Percentiles rank a stretch among this genome's conserved stretches.
Evolutionary conservation across 495 filamentous ascomycete genomes (phyloP).

Genomic region (Penicillium longicatenatum): DNA sequence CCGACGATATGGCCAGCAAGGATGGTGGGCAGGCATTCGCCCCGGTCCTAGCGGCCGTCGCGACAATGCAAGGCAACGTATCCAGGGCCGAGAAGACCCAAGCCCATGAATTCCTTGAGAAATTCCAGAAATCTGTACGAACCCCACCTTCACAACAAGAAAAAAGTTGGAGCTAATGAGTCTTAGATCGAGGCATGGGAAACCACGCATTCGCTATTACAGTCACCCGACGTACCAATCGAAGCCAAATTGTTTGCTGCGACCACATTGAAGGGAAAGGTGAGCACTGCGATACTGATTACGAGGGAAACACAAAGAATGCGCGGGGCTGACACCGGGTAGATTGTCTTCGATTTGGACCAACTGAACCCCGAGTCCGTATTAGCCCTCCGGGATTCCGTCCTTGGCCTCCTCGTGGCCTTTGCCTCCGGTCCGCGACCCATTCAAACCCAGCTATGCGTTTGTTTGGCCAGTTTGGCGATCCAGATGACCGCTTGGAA

Average conservation of each 20-base stretch:
- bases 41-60: slow-evolving; percentile 82
- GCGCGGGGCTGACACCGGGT: slow-evolving; percentile 29
- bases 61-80: slow-evolving; percentile 85
- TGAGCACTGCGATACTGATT: slow-evolving; percentile 39
- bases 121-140: slow-evolving; percentile 97
- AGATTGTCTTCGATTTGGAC: slow-evolving; percentile 83
- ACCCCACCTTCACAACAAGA: background rate
- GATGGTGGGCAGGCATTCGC: slow-evolving; percentile 68
- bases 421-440: slow-evolving; percentile 85
- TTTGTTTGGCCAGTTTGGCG: slow-evolving; percentile 89
- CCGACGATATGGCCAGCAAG: slow-evolving; percentile 70
- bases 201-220: slow-evolving; percentile 79
- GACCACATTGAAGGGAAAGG: slow-evolving; percentile 97
- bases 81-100: slow-evolving; percentile 81
- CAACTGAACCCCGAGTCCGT: slow-evolving; percentile 80
- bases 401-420: slow-evolving; percentile 73
- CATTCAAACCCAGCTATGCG: slow-evolving; percentile 90
- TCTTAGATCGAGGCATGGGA: slow-evolving; percentile 84
- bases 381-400: slow-evolving; percentile 73
- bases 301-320: background rate
- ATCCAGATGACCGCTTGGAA: slow-evolving; percentile 98
- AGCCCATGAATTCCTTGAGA: slow-evolving; percentile 87
- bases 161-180: background rate
- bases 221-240: slow-evolving; percentile 67
- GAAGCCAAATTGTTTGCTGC: slow-evolving; percentile 95